A percentile compares a stretch with the other conserved stretches of the same genome.
These are phyloP conservation scores for Ceriops zippeliana DNA, from an alignment of 345 rosid species.

Conservation along the genomic window DNA sequence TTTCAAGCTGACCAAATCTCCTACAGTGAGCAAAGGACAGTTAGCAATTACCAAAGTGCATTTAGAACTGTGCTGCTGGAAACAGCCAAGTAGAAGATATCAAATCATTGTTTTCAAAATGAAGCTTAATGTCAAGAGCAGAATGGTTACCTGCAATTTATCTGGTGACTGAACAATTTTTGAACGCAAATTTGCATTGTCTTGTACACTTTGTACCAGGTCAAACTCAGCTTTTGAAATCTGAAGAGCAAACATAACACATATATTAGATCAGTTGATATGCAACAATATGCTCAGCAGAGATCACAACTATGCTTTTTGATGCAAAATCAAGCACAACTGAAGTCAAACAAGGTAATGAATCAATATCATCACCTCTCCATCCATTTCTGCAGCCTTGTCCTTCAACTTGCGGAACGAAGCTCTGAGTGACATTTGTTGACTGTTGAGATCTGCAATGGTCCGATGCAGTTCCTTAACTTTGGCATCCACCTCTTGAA, in stretches of 20 bases:
- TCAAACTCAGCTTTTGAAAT: slow-evolving; percentile 73
- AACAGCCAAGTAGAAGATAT: neutral
- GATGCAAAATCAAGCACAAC: too few relatives aligned
- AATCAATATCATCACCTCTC: slow-evolving; percentile 39
- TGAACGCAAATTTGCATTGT: slow-evolving; percentile 70
- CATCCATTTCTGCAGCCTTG: slow-evolving; percentile 54
- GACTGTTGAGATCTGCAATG: slow-evolving; percentile 62
- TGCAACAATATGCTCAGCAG: neutral
- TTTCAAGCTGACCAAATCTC: neutral
- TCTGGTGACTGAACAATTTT: slow-evolving; percentile 93
- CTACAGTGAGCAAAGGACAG: neutral
- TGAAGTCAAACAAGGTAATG: neutral
- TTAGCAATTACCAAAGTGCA: neutral
- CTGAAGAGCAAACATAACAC: slow-evolving; percentile 37
- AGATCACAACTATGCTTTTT: too few relatives aligned
- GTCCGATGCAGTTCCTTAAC: slow-evolving; percentile 63
- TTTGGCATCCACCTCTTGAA: slow-evolving; percentile 56
- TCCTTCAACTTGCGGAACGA: slow-evolving; percentile 58
- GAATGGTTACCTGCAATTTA: slow-evolving; percentile 65
- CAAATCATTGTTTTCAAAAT: neutral
- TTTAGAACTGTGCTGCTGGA: neutral
- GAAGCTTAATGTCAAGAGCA: neutral
- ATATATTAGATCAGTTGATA: neutral
- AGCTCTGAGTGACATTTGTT: slow-evolving; percentile 64
- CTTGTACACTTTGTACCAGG: slow-evolving; percentile 77